phyloP scores from a whole-genome alignment of 805 yeast species.

The Debaryomyces tyrocola region DNA sequence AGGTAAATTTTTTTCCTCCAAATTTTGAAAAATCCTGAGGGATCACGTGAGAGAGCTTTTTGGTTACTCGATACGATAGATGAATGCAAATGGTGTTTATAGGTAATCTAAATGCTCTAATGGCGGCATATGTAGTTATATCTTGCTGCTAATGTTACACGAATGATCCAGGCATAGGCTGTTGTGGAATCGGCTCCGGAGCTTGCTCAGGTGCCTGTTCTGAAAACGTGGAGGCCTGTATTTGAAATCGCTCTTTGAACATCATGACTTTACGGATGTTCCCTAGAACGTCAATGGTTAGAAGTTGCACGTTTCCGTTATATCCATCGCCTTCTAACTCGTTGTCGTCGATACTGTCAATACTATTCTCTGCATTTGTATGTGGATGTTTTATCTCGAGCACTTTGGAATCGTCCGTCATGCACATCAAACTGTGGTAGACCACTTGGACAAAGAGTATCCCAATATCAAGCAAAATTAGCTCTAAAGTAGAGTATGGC shows the following conservation, averaged over 20 bases:
- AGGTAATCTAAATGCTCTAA: background rate
- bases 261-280: slow-evolving; percentile 12
- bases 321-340: slow-evolving; percentile 36
- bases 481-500: slow-evolving; percentile 23
- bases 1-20: slow-evolving; percentile 3
- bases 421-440: slow-evolving; percentile 33
- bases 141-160: background rate
- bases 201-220: background rate
- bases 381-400: slow-evolving; percentile 12
- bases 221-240: background rate
- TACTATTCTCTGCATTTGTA: slow-evolving; percentile 2
- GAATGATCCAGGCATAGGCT: slow-evolving; percentile 3
- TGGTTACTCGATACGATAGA: too few relatives aligned
- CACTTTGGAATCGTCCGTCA: slow-evolving; percentile 29
- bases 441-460: slow-evolving; percentile 28
- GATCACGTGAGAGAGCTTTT: background rate
- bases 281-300: slow-evolving; percentile 24
- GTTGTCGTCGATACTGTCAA: slow-evolving; percentile 12
- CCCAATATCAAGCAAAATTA: slow-evolving; percentile 26
- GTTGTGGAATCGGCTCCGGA: too few relatives aligned
- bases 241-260: slow-evolving; percentile 8
- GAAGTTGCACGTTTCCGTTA: slow-evolving; percentile 35
- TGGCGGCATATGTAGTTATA: background rate
- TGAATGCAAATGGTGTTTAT: too few relatives aligned
- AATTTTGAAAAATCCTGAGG: background rate